These are phyloP conservation scores for Forsythia viridissima DNA, from an alignment of 257 asterid species.

Conservation along the genomic window DNA sequence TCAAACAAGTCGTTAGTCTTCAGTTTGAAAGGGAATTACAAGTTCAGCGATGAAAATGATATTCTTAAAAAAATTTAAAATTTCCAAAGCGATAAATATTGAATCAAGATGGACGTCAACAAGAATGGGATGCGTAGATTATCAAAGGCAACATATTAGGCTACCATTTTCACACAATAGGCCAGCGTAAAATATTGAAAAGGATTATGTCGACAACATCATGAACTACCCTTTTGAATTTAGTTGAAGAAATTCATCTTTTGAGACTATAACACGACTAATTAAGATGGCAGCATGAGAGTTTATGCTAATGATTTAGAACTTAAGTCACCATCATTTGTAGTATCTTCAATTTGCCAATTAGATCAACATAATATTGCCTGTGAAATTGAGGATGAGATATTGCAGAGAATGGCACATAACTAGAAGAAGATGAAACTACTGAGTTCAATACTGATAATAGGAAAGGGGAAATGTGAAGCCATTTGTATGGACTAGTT, in stretches of 20 bases:
- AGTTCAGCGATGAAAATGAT: background rate
- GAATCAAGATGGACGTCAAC: conserved; percentile 26
- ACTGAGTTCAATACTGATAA: conserved; percentile 29
- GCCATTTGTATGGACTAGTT: conserved; percentile 33
- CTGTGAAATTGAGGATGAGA: conserved; percentile 14
- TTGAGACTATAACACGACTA: conserved; percentile 26
- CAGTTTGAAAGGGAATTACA: background rate
- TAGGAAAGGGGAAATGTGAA: conserved; percentile 23
- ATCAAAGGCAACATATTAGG: conserved; percentile 11
- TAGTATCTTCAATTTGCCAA: conserved; percentile 26
- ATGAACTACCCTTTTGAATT: conserved; percentile 21
- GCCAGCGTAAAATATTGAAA: conserved; percentile 7
- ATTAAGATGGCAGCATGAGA: conserved; percentile 22
- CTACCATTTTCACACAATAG: conserved; percentile 17
- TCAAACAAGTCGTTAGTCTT: too few species aligned
- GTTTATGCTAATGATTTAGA: conserved; percentile 17
- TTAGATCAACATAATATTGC: conserved; percentile 21
- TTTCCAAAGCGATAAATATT: conserved; percentile 34
- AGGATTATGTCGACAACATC: conserved; percentile 18
- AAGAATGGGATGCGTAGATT: conserved; percentile 7
- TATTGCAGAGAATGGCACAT: background rate
- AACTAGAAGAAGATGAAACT: conserved; percentile 32
- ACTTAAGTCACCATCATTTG: conserved; percentile 27
- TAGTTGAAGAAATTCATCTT: conserved; percentile 33
- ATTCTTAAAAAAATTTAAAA: background rate